phyloP scores from a whole-genome alignment of 768 basidiomycete species.

The Suillus occidentalis region DNA sequence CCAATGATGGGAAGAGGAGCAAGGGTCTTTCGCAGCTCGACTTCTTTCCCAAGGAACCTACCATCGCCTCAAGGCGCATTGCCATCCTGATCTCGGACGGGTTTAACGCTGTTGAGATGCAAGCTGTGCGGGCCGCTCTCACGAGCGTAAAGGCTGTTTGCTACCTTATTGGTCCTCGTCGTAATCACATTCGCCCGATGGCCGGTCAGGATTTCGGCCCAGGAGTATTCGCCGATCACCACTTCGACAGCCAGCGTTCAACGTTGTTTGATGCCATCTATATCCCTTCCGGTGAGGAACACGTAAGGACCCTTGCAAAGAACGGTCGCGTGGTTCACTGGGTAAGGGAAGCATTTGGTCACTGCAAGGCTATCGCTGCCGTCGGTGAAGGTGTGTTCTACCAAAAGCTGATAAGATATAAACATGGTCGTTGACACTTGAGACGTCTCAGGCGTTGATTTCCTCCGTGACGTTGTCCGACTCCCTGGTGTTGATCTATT shows the following conservation, averaged over 20 bases:
- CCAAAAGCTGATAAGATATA: slow-evolving; percentile 1
- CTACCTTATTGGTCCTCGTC: slow-evolving; percentile 71
- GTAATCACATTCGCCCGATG: slow-evolving; percentile 43
- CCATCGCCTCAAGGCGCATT: slow-evolving; percentile 66
- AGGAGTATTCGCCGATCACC: slow-evolving; percentile 59
- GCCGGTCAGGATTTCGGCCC: slow-evolving; percentile 27
- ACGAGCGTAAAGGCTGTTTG: slow-evolving; percentile 53
- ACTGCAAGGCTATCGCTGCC: slow-evolving; percentile 81
- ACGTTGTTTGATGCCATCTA: slow-evolving; percentile 83
- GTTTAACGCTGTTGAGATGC: slow-evolving; percentile 61
- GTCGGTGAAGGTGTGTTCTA: slow-evolving; percentile 57
- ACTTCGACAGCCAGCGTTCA: slow-evolving; percentile 76
- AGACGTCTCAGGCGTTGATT: slow-evolving; percentile 41
- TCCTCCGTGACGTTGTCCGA: slow-evolving; percentile 47
- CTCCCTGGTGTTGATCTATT: slow-evolving; percentile 48
- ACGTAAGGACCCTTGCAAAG: slow-evolving; percentile 54
- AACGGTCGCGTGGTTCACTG: slow-evolving; percentile 80
- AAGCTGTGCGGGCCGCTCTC: slow-evolving; percentile 56
- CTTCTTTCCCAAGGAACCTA: slow-evolving; percentile 54
- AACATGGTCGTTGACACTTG: slow-evolving; percentile 3
- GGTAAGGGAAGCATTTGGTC: slow-evolving; percentile 82
- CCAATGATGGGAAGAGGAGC: slow-evolving; percentile 59
- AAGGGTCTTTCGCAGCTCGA: slow-evolving; percentile 59
- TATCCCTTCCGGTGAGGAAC: slow-evolving; percentile 68
- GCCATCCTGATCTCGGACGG: slow-evolving; percentile 78